Evolutionary conservation across 140 eudicot genomes (phyloP).

Genomic region (Flaveria floridana): DNA sequence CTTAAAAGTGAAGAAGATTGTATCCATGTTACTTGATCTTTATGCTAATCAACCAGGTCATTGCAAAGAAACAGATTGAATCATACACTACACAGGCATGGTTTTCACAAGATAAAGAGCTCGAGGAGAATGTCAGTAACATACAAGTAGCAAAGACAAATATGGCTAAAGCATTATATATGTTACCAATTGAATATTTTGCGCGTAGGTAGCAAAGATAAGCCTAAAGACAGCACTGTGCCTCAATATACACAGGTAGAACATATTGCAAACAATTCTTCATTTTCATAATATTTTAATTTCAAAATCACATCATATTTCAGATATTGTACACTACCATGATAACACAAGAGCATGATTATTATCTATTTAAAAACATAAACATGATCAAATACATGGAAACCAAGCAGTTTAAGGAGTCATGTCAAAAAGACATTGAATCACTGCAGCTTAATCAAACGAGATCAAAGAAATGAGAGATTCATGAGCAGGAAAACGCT

Average conservation of each 20-base stretch:
- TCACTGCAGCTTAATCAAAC: conserved; percentile 21
- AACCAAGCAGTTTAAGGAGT: background rate
- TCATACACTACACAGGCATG: conserved; percentile 70
- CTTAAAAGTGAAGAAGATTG: conserved; percentile 7
- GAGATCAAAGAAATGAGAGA: conserved; percentile 65
- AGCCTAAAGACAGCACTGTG: conserved; percentile 48
- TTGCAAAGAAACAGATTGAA: conserved; percentile 62
- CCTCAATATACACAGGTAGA: conserved; percentile 73
- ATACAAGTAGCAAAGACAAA: background rate
- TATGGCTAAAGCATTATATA: background rate
- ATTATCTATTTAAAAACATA: background rate
- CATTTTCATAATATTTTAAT: background rate
- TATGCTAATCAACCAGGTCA: conserved; percentile 37
- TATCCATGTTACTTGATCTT: background rate
- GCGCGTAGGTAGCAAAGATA: conserved; percentile 56
- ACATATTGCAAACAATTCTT: background rate
- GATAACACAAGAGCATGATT: conserved; percentile 14
- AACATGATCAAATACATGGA: conserved; percentile 9
- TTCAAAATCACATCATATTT: background rate
- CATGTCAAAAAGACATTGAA: conserved; percentile 17
- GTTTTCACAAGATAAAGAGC: conserved; percentile 59
- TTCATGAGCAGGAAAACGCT: conserved; percentile 63
- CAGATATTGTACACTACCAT: background rate
- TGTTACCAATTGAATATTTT: background rate
- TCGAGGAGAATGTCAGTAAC: conserved; percentile 53